phyloP scores from a whole-genome alignment of 2,329 filamentous ascomycete genomes.

The Apiospora arundinis region DNA sequence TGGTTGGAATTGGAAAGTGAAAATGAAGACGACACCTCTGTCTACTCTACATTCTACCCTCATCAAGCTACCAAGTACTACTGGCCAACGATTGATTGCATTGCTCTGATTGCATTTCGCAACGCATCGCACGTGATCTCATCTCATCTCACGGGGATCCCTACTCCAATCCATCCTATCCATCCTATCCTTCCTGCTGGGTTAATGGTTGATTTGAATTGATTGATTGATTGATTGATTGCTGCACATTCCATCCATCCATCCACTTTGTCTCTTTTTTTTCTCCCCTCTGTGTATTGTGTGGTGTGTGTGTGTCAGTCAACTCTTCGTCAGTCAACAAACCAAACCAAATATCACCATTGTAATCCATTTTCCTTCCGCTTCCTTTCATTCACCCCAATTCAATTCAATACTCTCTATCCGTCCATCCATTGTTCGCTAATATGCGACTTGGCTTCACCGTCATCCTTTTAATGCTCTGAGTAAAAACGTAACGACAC shows the following conservation, averaged over 20 bases:
- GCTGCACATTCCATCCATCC: conserved; percentile 5
- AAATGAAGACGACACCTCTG: neutral
- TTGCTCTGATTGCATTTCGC: too few species aligned
- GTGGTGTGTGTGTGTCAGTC: neutral
- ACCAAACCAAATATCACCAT: neutral
- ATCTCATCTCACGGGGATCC: conserved; percentile 1
- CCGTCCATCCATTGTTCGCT: conserved; percentile 16
- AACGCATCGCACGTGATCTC: conserved; percentile 12
- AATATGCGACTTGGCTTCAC: conserved; percentile 18
- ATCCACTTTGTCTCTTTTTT: neutral
- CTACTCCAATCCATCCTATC: neutral
- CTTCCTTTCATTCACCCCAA: neutral
- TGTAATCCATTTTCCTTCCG: conserved; percentile 1
- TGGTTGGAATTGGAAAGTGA: neutral
- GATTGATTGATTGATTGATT: conserved; percentile 10
- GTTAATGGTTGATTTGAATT: neutral
- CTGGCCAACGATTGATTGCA: neutral
- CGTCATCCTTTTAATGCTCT: conserved; percentile 5
- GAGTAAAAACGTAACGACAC: conserved; percentile 1
- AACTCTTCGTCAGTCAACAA: too few species aligned
- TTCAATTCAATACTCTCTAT: neutral
- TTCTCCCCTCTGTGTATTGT: neutral
- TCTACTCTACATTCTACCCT: too few species aligned
- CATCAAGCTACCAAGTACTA: neutral
- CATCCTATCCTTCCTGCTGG: neutral